Percentiles rank a stretch among this genome's conserved stretches.
These are phyloP conservation scores for Aspergillus sclerotioniger DNA, from an alignment of 495 filamentous ascomycete species.

Conservation along the genomic window DNA sequence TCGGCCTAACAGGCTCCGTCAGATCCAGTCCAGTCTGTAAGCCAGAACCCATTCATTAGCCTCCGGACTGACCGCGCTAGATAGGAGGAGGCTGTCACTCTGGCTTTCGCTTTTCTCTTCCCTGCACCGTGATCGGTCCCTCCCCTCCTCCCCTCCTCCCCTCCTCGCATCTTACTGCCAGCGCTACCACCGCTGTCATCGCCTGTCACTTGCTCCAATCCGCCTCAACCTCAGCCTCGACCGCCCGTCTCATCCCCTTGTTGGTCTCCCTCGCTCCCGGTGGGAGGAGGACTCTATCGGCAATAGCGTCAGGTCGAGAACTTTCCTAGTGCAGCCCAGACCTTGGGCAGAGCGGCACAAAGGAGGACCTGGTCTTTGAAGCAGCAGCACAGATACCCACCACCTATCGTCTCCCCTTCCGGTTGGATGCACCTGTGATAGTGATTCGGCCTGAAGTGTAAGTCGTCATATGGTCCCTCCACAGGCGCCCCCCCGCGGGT, in stretches of 20 bases:
- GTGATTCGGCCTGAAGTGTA: background rate
- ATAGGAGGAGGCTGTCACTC: background rate
- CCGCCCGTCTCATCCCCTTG: background rate
- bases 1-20: conserved; percentile 9
- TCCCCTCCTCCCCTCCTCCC: background rate
- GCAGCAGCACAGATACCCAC: background rate
- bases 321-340: background rate
- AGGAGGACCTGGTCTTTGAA: background rate
- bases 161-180: background rate
- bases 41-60: background rate
- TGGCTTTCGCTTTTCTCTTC: background rate
- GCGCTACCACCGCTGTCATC: background rate
- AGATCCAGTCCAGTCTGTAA: conserved; percentile 3
- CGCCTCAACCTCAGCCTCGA: background rate
- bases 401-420: background rate
- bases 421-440: background rate
- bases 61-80: background rate
- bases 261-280: background rate
- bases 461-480: background rate
- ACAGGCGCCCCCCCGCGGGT: background rate
- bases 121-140: background rate
- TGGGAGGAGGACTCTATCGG: background rate
- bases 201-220: background rate
- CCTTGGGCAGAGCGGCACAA: background rate
- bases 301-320: background rate